Conservation (phyloP, 108 stramenopile genomes). For the Pseudonitzschia multistriata region DNA sequence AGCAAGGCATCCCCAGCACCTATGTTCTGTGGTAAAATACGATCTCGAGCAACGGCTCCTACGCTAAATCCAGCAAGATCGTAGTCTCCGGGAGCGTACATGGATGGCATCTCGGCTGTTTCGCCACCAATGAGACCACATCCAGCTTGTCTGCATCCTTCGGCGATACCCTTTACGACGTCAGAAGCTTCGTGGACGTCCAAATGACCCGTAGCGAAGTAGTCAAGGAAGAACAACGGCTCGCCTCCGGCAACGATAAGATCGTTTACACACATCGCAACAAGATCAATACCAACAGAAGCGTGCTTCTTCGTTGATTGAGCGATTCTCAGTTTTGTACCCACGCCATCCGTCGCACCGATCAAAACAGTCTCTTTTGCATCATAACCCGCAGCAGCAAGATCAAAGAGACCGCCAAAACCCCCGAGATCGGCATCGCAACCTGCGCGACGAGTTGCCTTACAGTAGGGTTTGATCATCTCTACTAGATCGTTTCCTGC, state of each 20-base stretch:
- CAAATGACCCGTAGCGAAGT: conserved; percentile 94
- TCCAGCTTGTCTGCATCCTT: conserved; percentile 91
- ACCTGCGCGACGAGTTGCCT: conserved; percentile 87
- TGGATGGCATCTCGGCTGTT: conserved; percentile 99
- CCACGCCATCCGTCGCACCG: conserved; percentile 97
- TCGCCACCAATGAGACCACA: conserved; percentile 98
- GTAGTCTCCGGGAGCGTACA: conserved; percentile 97
- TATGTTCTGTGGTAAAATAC: conserved; percentile 83
- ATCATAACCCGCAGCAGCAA: conserved; percentile 90
- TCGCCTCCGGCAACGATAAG: conserved; percentile 95
- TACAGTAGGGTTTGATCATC: conserved; percentile 94
- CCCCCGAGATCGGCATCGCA: conserved; percentile 97
- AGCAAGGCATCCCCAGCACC: conserved; percentile 88
- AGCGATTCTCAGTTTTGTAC: conserved; percentile 95
- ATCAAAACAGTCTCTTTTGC: conserved; percentile 91
- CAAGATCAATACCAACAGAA: conserved; percentile 93
- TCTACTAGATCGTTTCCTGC: conserved; percentile 95
- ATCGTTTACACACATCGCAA: conserved; percentile 99
- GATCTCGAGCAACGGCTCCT: conserved; percentile 87
- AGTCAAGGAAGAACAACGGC: conserved; percentile 98
- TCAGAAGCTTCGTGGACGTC: conserved; percentile 87
- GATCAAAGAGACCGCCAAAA: conserved; percentile 95
- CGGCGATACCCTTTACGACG: conserved; percentile 94
- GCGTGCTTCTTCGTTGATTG: conserved; percentile 79
- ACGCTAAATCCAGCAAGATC: conserved; percentile 97